A percentile compares a stretch with the other conserved stretches of the same genome.
Evolutionary conservation across 345 rosid genomes (phyloP).

Genomic region (Eucalyptus regnans): DNA sequence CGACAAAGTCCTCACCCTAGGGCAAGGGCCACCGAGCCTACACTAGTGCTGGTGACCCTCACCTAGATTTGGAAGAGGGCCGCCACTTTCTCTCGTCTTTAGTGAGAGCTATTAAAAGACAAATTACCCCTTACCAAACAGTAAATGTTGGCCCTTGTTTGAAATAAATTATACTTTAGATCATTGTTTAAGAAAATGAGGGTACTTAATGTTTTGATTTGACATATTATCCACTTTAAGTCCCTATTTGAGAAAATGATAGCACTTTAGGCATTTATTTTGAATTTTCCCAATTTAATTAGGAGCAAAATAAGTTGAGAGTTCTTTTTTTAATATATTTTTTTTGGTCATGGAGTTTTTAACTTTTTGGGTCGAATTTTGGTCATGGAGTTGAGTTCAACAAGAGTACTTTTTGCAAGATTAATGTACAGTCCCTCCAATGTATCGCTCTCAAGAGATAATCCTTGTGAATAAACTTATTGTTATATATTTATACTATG

Average conservation of each 20-base stretch:
- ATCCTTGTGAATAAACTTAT: background rate
- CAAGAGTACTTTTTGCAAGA: background rate
- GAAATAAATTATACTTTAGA: rapidly evolving
- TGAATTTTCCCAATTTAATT: background rate
- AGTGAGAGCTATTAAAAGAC: too few species aligned
- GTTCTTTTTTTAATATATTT: background rate
- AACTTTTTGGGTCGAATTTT: background rate
- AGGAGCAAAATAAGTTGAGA: background rate
- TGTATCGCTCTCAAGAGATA: background rate
- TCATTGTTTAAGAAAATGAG: rapidly evolving
- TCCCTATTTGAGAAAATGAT: rapidly evolving
- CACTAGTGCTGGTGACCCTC: rapidly evolving
- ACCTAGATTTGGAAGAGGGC: rapidly evolving
- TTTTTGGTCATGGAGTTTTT: background rate
- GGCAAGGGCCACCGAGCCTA: too few species aligned
- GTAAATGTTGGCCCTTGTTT: too few species aligned
- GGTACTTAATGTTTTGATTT: too few species aligned
- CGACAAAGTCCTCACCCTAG: rapidly evolving
- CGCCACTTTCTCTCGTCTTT: rapidly evolving
- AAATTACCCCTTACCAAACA: too few species aligned
- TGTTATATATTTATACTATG: background rate
- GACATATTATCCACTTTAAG: too few species aligned
- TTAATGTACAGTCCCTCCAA: background rate
- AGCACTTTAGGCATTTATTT: rapidly evolving
- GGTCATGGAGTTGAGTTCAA: background rate